A percentile compares a stretch with the other conserved stretches of the same genome.
Conservation (phyloP, 768 basidiomycete species). For the Pilatotrama ljubarskyi region DNA sequence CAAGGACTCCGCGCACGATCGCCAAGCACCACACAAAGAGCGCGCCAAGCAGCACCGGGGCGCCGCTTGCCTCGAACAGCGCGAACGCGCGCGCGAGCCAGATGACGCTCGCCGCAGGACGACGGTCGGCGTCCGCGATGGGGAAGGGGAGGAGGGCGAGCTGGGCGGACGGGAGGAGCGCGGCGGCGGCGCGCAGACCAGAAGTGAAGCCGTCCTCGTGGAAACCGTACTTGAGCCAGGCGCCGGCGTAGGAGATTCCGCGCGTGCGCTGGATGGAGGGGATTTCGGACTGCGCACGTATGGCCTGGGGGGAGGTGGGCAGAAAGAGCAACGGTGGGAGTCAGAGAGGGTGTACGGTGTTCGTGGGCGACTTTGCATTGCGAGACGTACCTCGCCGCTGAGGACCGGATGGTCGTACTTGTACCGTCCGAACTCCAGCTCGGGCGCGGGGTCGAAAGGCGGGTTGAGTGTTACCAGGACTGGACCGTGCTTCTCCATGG, state of each 20-base stretch:
- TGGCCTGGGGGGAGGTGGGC: slow-evolving; percentile 38
- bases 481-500: slow-evolving; percentile 54
- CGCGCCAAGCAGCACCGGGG: slow-evolving; percentile 34
- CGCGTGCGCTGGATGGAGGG: slow-evolving; percentile 60
- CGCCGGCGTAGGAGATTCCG: slow-evolving; percentile 62
- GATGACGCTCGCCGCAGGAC: slow-evolving; percentile 24
- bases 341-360: not conserved
- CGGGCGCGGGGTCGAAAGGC: slow-evolving; percentile 54
- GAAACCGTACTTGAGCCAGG: slow-evolving; percentile 77
- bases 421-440: slow-evolving; percentile 44
- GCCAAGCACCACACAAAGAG: slow-evolving; percentile 21
- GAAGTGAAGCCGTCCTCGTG: slow-evolving; percentile 76
- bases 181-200: slow-evolving; percentile 39
- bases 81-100: slow-evolving; percentile 40
- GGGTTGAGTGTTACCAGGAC: slow-evolving; percentile 76
- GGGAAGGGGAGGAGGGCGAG: not conserved
- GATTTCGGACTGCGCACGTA: slow-evolving; percentile 55
- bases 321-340: not conserved
- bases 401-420: slow-evolving; percentile 72
- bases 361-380: not conserved
- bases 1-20: not conserved
- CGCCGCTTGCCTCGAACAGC: slow-evolving; percentile 38
- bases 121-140: slow-evolving; percentile 33
- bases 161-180: slow-evolving; percentile 11
- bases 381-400: slow-evolving; percentile 43